Conservation (phyloP, 148 eudicot species). For the Rhododendron griersonianum region DNA sequence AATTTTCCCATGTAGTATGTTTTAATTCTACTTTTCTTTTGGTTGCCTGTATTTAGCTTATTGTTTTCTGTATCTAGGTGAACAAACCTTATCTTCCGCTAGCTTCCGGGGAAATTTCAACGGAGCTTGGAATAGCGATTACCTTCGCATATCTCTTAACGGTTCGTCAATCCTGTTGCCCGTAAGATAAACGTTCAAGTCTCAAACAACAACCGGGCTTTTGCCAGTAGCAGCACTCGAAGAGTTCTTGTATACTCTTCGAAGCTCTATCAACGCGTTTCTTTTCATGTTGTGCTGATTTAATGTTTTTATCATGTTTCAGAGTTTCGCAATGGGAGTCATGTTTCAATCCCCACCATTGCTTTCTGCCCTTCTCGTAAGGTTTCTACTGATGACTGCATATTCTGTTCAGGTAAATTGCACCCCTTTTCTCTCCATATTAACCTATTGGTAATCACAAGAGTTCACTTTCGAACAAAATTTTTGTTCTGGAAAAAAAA, state of each 20-base stretch:
- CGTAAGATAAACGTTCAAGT: no score
- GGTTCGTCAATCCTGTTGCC: background rate
- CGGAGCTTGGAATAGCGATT: slow-evolving; percentile 5
- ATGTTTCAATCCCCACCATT: slow-evolving; percentile 23
- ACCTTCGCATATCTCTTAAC: slow-evolving; percentile 7
- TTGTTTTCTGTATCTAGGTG: slow-evolving; percentile 10
- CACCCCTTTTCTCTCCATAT: background rate
- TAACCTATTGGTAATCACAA: background rate
- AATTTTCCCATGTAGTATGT: background rate
- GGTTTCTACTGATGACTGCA: slow-evolving; percentile 19
- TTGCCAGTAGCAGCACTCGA: no score
- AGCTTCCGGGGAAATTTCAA: slow-evolving; percentile 19
- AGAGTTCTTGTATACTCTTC: no score
- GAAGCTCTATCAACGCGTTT: no score
- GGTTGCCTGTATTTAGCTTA: background rate
- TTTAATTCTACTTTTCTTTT: background rate
- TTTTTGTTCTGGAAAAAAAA: no score
- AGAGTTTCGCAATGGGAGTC: slow-evolving; percentile 22
- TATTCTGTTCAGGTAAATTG: slow-evolving; percentile 20
- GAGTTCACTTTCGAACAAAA: background rate
- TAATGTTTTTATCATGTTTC: background rate
- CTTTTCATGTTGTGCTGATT: no score
- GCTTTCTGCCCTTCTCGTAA: slow-evolving; percentile 12
- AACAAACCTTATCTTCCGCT: slow-evolving; percentile 22
- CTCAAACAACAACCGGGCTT: no score